Base-by-base conservation (phyloP, 2,329 filamentous ascomycete species). In the Trichoderma citrinoviride region DNA sequence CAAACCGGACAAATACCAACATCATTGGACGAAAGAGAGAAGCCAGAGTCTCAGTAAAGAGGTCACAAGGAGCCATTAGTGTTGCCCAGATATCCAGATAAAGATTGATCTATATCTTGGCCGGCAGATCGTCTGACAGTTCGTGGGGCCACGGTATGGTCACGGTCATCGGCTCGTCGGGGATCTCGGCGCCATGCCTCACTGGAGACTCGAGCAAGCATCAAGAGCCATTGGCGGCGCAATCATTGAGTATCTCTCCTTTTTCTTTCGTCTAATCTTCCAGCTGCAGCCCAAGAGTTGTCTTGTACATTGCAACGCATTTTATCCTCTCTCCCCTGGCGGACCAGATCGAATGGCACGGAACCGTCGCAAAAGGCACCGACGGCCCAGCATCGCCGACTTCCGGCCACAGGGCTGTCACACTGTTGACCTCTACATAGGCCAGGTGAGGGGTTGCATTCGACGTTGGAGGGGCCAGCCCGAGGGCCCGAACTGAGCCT, bases 301-400 rank as follows among this genome's bases (percentile, higher is more conserved):
- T 71, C 60, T 72, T 72, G 64, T 74, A 77, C 17, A 78, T 65
- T n/a, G 72, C 75, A 49, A 80, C 70, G 29, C 73, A 68, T 23
- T 69, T 69, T 21, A 80, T 64, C 33, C 73, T 75, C 61, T 76
- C 70, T 29, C 74, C 75, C 15, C 61, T 49, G 14, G 68, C 60
- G 8, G 73, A 74, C 77, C 77, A 77, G 12, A 79, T 70, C 6
- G 77, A 78, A 60, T 68, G 70, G 60, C 77, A 79, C n/a, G 77
- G 77, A 21, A 79, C 68, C 6, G 73, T 61, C 3, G 74, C 71
- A 52, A 70, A 65, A 0, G 66, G 49, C 57, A 68, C 17, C 25
- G 65, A 47, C 21, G 53, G 50, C 10, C 56, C 37, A 40, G 55
- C 27, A 2, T 62, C 41, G 44, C 41, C 49, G 3, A 46, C 46